A percentile compares a stretch with the other conserved stretches of the same genome.
Conservation (phyloP, 2,329 filamentous ascomycete genomes). For the Dactylonectria macrodidyma region DNA sequence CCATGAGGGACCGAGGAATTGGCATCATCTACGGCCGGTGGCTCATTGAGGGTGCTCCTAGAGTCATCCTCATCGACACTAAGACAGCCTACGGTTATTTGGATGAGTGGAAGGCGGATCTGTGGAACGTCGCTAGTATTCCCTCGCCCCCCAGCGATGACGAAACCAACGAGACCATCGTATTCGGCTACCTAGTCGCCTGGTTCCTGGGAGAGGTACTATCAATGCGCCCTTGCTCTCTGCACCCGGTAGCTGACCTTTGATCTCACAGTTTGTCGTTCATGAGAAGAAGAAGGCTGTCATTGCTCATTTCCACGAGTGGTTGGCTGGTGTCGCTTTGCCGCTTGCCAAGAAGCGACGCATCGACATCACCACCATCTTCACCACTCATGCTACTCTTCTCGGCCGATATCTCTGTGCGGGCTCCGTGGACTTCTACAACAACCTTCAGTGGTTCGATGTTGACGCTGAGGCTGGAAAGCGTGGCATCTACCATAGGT, state of each 20-base stretch:
- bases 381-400: constrained; percentile 97
- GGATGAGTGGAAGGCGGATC: constrained; percentile 96
- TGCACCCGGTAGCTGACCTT: constrained; percentile 31
- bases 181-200: constrained; percentile 96
- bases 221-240: not conserved
- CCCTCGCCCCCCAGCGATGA: constrained; percentile 93
- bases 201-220: constrained; percentile 98
- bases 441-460: constrained; percentile 97
- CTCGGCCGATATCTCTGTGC: constrained; percentile 97
- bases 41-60: constrained; percentile 96
- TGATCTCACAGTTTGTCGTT: constrained; percentile 80
- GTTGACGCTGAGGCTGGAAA: constrained; percentile 97
- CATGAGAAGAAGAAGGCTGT: constrained; percentile 94
- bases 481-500: constrained; percentile 97
- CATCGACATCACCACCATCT: constrained; percentile 98
- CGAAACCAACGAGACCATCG: constrained; percentile 97
- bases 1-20: constrained; percentile 94
- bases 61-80: constrained; percentile 95
- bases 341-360: constrained; percentile 93
- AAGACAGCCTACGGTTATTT: constrained; percentile 92
- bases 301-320: constrained; percentile 99
- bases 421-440: constrained; percentile 98
- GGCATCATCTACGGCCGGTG: constrained; percentile 93
- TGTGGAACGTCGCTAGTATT: constrained; percentile 94
- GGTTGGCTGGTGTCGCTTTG: constrained; percentile 94